Evolutionary conservation across 176 grass and related monocot species (phyloP).

Genomic region (Paspalum vaginatum): DNA sequence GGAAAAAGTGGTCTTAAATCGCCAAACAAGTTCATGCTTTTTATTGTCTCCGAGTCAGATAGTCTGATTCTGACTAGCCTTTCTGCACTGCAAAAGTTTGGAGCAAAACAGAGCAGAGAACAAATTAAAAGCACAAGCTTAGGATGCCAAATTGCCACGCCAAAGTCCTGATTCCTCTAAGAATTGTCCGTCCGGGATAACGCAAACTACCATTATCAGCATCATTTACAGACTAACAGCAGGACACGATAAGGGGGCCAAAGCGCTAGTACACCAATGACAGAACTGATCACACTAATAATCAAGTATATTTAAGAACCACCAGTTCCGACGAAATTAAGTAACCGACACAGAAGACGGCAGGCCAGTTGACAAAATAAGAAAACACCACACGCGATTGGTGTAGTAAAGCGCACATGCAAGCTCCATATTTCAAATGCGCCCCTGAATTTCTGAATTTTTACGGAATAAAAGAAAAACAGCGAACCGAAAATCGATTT

Average conservation of each 20-base stretch:
- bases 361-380: slow-evolving; percentile 5
- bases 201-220: background rate
- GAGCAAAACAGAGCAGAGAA: background rate
- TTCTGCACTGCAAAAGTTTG: background rate
- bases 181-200: background rate
- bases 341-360: slow-evolving; percentile 2
- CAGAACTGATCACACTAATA: slow-evolving; percentile 18
- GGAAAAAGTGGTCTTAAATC: background rate
- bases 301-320: slow-evolving; percentile 5
- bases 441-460: slow-evolving; percentile 34
- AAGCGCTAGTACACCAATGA: slow-evolving; percentile 5
- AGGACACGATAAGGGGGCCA: background rate
- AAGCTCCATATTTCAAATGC: slow-evolving; percentile 42
- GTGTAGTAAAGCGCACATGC: slow-evolving; percentile 21
- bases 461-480: slow-evolving; percentile 26
- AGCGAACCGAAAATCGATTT: slow-evolving; percentile 19
- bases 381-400: background rate
- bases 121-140: background rate
- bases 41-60: background rate
- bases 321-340: slow-evolving; percentile 38
- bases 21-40: background rate
- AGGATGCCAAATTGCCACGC: no score
- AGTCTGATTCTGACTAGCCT: background rate
- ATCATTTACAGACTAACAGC: slow-evolving; percentile 5
- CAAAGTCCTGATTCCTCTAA: background rate